A percentile compares a stretch with the other conserved stretches of the same genome.
phyloP scores from a whole-genome alignment of 768 basidiomycete genomes.

The Mycena alexandri region DNA sequence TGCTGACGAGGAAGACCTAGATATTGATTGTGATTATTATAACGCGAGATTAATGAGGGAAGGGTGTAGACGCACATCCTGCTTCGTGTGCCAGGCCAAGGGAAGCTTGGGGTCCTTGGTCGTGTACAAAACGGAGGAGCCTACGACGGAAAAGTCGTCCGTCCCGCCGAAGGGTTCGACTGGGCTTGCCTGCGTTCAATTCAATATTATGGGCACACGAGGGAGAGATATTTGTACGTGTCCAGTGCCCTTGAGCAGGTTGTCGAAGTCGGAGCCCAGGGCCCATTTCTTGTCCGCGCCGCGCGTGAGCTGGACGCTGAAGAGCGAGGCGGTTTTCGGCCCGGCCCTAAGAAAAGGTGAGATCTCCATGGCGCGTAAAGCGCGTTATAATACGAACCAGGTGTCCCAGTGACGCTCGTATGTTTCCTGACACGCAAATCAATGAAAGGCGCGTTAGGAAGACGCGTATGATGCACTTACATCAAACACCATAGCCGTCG shows the following conservation, averaged over 20 bases:
- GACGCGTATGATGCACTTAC: background rate
- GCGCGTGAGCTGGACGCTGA: slow-evolving; percentile 71
- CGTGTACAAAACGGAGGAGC: slow-evolving; percentile 81
- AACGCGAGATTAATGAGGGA: background rate
- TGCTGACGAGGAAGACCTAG: slow-evolving; percentile 79
- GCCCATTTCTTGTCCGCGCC: slow-evolving; percentile 65
- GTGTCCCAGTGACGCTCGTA: slow-evolving; percentile 84
- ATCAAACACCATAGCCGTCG: slow-evolving; percentile 80
- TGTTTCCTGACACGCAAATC: slow-evolving; percentile 6
- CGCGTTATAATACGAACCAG: slow-evolving; percentile 27
- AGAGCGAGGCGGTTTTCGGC: slow-evolving; percentile 78
- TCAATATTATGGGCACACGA: slow-evolving; percentile 7
- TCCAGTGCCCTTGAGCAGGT: slow-evolving; percentile 73
- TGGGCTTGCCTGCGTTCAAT: slow-evolving; percentile 66
- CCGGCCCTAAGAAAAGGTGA: slow-evolving; percentile 64
- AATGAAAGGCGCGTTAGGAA: background rate
- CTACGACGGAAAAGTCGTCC: slow-evolving; percentile 83
- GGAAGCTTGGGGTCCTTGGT: slow-evolving; percentile 86
- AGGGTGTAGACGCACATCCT: slow-evolving; percentile 66
- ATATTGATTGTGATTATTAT: no score
- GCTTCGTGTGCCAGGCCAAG: slow-evolving; percentile 89
- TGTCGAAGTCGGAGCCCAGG: slow-evolving; percentile 65
- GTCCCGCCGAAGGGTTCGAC: slow-evolving; percentile 91
- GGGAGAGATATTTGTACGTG: slow-evolving; percentile 64
- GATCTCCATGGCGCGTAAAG: background rate